Evolutionary conservation across 148 eudicot genomes (phyloP).

Genomic region (Heliamphora exappendiculata): DNA sequence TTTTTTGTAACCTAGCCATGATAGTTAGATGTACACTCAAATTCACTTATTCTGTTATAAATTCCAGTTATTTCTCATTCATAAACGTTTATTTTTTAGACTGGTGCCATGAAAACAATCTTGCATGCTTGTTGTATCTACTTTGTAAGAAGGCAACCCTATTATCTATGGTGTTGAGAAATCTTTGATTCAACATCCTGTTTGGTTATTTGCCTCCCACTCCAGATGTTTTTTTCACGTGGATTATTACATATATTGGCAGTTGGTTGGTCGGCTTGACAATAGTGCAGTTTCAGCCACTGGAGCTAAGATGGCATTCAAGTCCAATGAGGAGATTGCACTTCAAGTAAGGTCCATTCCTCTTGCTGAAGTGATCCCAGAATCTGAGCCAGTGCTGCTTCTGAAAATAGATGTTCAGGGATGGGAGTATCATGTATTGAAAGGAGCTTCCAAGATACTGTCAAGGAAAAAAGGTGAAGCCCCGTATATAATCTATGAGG

Average conservation of each 20-base stretch:
- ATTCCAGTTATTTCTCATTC: neutral
- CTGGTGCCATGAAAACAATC: neutral
- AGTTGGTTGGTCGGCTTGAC: constrained; percentile 91
- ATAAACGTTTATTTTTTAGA: too few relatives aligned
- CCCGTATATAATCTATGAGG: constrained; percentile 88
- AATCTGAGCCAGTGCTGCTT: constrained; percentile 15
- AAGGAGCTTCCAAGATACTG: constrained; percentile 73
- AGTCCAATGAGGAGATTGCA: constrained; percentile 82
- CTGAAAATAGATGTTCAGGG: constrained; percentile 51
- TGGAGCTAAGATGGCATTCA: constrained; percentile 91
- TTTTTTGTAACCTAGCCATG: neutral
- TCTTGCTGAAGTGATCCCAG: constrained; percentile 36
- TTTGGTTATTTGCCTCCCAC: neutral
- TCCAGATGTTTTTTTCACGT: neutral
- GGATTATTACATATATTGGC: constrained; percentile 13
- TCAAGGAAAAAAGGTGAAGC: constrained; percentile 78
- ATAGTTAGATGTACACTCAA: neutral
- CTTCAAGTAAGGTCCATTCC: constrained; percentile 73
- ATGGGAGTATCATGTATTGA: constrained; percentile 90
- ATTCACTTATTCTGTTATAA: neutral
- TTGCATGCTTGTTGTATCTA: neutral
- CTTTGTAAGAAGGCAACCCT: neutral
- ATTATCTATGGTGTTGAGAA: neutral
- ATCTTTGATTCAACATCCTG: neutral
- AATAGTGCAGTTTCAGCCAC: constrained; percentile 89